Percentiles rank a stretch among this genome's conserved stretches.
These are phyloP conservation scores for Calonectria henricotiae DNA, from an alignment of 2,329 filamentous ascomycete species.

Conservation along the genomic window DNA sequence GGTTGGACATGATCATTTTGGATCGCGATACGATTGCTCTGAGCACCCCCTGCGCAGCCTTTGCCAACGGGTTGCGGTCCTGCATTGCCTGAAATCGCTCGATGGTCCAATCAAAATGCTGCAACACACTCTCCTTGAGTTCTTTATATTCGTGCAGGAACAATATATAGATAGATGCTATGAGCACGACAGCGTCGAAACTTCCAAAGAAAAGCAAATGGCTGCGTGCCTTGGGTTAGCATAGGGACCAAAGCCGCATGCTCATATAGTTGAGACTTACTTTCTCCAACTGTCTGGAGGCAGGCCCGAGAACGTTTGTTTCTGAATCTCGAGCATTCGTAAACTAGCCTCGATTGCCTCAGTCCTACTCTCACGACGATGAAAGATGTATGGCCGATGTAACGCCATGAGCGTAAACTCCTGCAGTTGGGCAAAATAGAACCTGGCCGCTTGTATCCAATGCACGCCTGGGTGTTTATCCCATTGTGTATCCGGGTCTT, in stretches of 20 bases:
- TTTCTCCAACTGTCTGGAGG: constrained; percentile 67
- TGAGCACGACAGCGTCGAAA: constrained; percentile 76
- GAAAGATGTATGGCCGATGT: constrained; percentile 76
- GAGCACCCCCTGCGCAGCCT: constrained; percentile 70
- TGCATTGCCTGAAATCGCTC: constrained; percentile 73
- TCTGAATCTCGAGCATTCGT: constrained; percentile 71
- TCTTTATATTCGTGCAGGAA: constrained; percentile 72
- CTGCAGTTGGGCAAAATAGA: constrained; percentile 65
- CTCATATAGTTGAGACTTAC: constrained; percentile 45
- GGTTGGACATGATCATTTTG: constrained; percentile 65
- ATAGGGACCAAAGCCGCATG: background rate
- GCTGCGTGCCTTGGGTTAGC: constrained; percentile 46
- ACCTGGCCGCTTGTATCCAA: constrained; percentile 68
- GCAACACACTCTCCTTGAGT: constrained; percentile 64
- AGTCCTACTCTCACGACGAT: constrained; percentile 67
- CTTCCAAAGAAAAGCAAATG: constrained; percentile 75
- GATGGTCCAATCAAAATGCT: constrained; percentile 74
- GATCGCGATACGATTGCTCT: constrained; percentile 71
- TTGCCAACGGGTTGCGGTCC: constrained; percentile 69
- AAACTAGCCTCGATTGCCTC: constrained; percentile 72
- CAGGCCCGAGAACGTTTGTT: constrained; percentile 66
- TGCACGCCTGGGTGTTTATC: constrained; percentile 69
- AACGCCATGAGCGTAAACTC: constrained; percentile 73
- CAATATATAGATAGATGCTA: constrained; percentile 74
- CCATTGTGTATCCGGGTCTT: constrained; percentile 72